Conservation (phyloP, 202 grass and related monocot species). For the Carex arenaria region DNA sequence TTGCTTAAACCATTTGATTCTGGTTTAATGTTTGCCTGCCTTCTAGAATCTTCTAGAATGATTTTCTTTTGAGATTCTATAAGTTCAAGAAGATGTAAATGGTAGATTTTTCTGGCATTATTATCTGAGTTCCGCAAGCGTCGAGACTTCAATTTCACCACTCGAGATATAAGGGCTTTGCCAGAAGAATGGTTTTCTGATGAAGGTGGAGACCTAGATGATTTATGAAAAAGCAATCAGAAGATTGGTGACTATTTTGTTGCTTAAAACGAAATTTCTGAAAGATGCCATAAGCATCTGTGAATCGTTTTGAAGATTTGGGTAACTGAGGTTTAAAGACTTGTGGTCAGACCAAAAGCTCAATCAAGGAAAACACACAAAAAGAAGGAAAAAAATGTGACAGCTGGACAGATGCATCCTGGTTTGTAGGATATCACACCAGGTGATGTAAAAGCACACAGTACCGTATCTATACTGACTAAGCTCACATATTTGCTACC, state of each 20-base stretch:
- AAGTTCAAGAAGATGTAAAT: slow-evolving; percentile 61
- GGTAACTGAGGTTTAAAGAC: not conserved
- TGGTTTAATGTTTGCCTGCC: slow-evolving; percentile 36
- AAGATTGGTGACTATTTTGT: not conserved
- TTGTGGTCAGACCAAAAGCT: not conserved
- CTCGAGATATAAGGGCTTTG: slow-evolving; percentile 49
- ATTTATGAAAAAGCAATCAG: slow-evolving; percentile 21
- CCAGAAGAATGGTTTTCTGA: slow-evolving; percentile 51
- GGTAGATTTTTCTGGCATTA: slow-evolving; percentile 42
- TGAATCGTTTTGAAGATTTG: slow-evolving; percentile 1
- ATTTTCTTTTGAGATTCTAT: slow-evolving; percentile 73
- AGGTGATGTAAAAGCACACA: not conserved
- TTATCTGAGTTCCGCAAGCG: slow-evolving; percentile 36
- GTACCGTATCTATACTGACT: not conserved
- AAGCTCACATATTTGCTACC: not conserved
- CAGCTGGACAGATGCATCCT: not conserved
- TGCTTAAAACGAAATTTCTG: not conserved
- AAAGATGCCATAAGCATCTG: not conserved
- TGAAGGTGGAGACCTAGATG: slow-evolving; percentile 41
- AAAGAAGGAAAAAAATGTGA: not conserved
- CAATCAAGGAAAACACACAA: not conserved
- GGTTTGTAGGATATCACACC: not conserved
- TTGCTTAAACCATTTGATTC: slow-evolving; percentile 42
- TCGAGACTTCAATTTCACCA: slow-evolving; percentile 70
- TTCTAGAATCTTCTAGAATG: slow-evolving; percentile 47